Percentiles rank a stretch among this genome's conserved stretches.
Conservation (phyloP, 352 stramenopile genomes). For the Saprolegnia diclina region DNA sequence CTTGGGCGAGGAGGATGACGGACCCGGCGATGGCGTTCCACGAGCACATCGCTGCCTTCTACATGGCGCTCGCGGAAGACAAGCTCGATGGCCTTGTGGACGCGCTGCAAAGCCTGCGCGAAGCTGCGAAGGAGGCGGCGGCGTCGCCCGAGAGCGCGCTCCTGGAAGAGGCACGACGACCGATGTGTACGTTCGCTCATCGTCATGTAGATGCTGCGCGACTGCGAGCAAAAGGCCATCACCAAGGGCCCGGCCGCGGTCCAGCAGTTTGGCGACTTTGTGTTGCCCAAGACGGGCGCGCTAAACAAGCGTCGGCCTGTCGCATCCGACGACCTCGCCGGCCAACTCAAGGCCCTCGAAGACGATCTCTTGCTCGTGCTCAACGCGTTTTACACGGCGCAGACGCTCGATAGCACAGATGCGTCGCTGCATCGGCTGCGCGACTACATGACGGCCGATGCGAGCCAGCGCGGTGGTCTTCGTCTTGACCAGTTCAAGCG, state of each 20-base stretch:
- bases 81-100: slow-evolving; percentile 39
- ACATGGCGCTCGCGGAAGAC: slow-evolving; percentile 72
- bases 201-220: slow-evolving; percentile 50
- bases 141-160: slow-evolving; percentile 32
- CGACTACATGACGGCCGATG: slow-evolving; percentile 16
- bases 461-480: slow-evolving; percentile 40
- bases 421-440: not conserved
- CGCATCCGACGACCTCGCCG: slow-evolving; percentile 5
- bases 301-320: slow-evolving; percentile 1
- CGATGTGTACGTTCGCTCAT: not conserved
- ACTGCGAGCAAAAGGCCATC: slow-evolving; percentile 63
- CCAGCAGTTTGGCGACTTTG: slow-evolving; percentile 45
- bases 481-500: slow-evolving; percentile 46
- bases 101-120: slow-evolving; percentile 30
- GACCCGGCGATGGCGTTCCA: slow-evolving; percentile 39
- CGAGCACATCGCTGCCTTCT: slow-evolving; percentile 73
- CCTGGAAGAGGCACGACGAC: slow-evolving; percentile 48
- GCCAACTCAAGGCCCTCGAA: slow-evolving; percentile 13
- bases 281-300: not conserved
- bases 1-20: not conserved
- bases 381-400: slow-evolving; percentile 24
- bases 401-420: not conserved
- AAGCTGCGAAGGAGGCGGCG: slow-evolving; percentile 20
- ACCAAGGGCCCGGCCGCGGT: slow-evolving; percentile 40
- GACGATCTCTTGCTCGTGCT: slow-evolving; percentile 2